phyloP scores from a whole-genome alignment of 2,329 filamentous ascomycete genomes.

The Exophiala sp. region DNA sequence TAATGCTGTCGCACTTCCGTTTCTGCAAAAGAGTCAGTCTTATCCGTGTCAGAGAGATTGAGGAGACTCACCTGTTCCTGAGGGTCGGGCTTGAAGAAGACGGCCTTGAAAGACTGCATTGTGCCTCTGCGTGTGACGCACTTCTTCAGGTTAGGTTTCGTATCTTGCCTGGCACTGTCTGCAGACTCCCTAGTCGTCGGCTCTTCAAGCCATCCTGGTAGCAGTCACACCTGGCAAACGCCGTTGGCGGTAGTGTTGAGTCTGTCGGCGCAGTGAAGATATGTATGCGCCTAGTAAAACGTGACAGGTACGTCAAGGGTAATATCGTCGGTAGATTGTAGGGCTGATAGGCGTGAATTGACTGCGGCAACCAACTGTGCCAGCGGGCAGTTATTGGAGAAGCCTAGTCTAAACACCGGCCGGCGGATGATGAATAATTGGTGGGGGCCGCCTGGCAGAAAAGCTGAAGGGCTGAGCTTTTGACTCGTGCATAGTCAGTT shows the following conservation, averaged over 20 bases:
- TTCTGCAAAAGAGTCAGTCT: constrained; percentile 54
- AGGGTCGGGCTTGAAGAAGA: constrained; percentile 90
- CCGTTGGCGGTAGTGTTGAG: too few species aligned
- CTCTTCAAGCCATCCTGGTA: not conserved
- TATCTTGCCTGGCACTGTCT: not conserved
- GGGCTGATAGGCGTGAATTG: constrained; percentile 15
- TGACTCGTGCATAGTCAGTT: too few species aligned
- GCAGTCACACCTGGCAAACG: not conserved
- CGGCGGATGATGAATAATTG: too few species aligned
- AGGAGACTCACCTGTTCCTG: constrained; percentile 71
- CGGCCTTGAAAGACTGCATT: constrained; percentile 83
- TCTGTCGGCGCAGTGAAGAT: too few species aligned
- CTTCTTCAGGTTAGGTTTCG: not conserved
- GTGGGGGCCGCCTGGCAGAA: too few species aligned
- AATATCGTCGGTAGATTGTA: constrained; percentile 7
- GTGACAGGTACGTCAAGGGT: not conserved
- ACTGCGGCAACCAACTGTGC: not conserved
- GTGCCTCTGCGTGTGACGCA: constrained; percentile 19
- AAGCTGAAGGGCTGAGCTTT: too few species aligned
- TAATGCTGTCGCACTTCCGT: constrained; percentile 88
- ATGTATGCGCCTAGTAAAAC: too few species aligned
- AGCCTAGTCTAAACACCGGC: not conserved
- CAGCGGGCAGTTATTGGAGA: not conserved
- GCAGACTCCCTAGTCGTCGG: not conserved
- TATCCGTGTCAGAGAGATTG: not conserved